A percentile compares a stretch with the other conserved stretches of the same genome.
phyloP scores from a whole-genome alignment of 73 alveolate species.

The Paramecium biaurelia region DNA sequence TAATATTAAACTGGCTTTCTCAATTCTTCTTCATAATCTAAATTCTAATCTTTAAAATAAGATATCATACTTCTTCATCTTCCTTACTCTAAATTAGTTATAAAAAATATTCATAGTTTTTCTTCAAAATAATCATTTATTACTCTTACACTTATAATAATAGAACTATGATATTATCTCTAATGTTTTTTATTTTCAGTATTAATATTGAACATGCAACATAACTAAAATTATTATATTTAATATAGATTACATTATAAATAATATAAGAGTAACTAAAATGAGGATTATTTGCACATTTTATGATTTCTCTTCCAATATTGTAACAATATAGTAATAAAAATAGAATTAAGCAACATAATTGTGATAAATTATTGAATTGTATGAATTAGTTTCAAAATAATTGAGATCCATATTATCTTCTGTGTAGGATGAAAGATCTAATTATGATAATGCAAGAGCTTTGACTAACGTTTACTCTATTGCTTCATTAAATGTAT shows the following conservation, averaged over 20 bases:
- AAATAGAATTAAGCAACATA: neutral
- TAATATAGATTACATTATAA: neutral
- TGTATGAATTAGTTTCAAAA: neutral
- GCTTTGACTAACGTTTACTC: neutral
- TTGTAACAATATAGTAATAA: neutral
- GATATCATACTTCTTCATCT: neutral
- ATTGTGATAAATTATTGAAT: neutral
- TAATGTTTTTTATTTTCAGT: neutral
- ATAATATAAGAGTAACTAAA: neutral
- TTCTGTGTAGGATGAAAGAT: neutral
- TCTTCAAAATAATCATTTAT: neutral
- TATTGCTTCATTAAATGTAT: neutral
- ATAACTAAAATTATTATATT: neutral
- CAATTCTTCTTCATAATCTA: neutral
- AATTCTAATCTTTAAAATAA: neutral
- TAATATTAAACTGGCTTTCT: neutral
- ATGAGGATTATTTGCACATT: neutral
- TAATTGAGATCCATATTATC: neutral
- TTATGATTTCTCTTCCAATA: neutral
- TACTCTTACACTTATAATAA: neutral
- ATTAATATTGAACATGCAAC: neutral
- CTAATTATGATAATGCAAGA: neutral
- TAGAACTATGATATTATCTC: neutral
- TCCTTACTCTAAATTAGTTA: neutral
- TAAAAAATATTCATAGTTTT: neutral